These are phyloP conservation scores for Pyrenochaeta sp. DNA, from an alignment of 2,329 filamentous ascomycete species.

Conservation along the genomic window DNA sequence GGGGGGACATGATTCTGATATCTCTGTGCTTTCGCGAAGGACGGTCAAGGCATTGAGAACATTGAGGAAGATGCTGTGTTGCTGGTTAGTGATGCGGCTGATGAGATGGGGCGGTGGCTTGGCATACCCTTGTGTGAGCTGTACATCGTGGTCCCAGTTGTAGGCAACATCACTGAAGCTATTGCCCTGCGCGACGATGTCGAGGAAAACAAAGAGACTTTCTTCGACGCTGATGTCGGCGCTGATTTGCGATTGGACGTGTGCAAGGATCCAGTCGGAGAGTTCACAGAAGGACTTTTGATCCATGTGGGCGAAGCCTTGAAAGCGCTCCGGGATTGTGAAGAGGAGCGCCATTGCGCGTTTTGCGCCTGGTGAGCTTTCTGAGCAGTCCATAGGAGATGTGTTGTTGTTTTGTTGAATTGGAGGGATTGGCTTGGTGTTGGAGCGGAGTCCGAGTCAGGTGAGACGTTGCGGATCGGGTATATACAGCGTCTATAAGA, in stretches of 20 bases:
- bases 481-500: background rate
- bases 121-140: slow-evolving; percentile 45
- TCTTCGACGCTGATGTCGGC: slow-evolving; percentile 46
- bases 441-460: slow-evolving; percentile 1
- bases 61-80: slow-evolving; percentile 42
- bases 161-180: slow-evolving; percentile 43
- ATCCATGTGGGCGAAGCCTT: slow-evolving; percentile 48
- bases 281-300: slow-evolving; percentile 48
- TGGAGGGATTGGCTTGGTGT: background rate
- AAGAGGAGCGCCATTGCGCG: slow-evolving; percentile 43
- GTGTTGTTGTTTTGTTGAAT: background rate
- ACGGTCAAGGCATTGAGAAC: slow-evolving; percentile 43
- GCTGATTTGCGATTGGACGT: slow-evolving; percentile 38
- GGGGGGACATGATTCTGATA: slow-evolving; percentile 39
- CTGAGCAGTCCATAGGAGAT: background rate
- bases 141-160: slow-evolving; percentile 44
- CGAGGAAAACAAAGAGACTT: slow-evolving; percentile 47
- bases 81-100: slow-evolving; percentile 11
- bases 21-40: slow-evolving; percentile 42
- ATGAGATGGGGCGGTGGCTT: slow-evolving; percentile 8
- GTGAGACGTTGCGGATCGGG: background rate
- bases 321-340: slow-evolving; percentile 46
- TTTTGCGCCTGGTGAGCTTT: slow-evolving; percentile 27
- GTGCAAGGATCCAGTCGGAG: slow-evolving; percentile 47
- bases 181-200: slow-evolving; percentile 47